phyloP scores from a whole-genome alignment of 177 flowering plant genomes.

The Vitis hybrid region DNA sequence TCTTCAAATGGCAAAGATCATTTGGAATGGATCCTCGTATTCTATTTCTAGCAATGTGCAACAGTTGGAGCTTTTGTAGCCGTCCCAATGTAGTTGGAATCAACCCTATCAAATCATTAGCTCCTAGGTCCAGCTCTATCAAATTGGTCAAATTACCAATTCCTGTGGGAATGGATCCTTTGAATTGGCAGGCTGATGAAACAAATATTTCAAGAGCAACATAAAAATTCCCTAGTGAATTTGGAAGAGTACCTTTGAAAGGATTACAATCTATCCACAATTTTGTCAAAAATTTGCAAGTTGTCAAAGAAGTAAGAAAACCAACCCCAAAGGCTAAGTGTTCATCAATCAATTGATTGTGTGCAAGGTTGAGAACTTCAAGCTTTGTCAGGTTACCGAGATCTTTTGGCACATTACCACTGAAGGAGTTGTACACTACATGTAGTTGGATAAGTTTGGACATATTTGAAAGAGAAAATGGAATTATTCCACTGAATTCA shows the following conservation, averaged over 20 bases:
- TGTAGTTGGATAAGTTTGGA: not conserved
- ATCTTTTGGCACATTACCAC: not conserved
- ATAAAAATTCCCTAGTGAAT: not conserved
- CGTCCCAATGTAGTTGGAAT: constrained; percentile 13
- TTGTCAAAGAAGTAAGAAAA: constrained; percentile 9
- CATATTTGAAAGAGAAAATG: not conserved
- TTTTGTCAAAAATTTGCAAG: not conserved
- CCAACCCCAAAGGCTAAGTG: not conserved
- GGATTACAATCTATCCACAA: not conserved
- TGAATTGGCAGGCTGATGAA: not conserved
- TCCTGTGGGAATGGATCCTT: constrained; percentile 5
- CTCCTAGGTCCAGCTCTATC: not conserved
- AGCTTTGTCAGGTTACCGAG: not conserved
- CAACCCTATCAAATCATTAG: not conserved
- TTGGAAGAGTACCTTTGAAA: not conserved
- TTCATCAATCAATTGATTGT: not conserved
- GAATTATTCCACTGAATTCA: not conserved
- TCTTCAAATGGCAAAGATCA: not conserved
- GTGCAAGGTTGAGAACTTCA: not conserved
- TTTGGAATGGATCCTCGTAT: not conserved
- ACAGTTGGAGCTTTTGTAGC: not conserved
- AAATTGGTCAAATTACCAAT: not conserved
- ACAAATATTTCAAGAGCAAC: constrained; percentile 1
- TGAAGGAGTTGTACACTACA: not conserved
- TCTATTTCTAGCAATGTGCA: too few species aligned